Evolutionary conservation across 2,329 filamentous ascomycete genomes (phyloP).

Genomic region (Plenodomus biglobosus): DNA sequence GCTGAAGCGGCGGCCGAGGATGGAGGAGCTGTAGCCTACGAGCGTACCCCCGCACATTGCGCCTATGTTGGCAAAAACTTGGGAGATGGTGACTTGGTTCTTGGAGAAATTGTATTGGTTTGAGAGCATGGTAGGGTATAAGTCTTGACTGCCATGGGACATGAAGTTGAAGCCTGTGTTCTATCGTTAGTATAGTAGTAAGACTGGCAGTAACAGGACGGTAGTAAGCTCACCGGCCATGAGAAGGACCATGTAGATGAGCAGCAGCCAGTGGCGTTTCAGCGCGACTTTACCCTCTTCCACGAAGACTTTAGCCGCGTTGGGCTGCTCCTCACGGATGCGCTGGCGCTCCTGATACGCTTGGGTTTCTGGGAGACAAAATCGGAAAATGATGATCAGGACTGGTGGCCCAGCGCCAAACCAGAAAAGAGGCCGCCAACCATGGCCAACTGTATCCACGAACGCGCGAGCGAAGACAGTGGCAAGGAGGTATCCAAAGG

Average conservation of each 20-base stretch:
- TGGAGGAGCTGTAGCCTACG: constrained; percentile 50
- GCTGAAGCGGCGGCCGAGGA: constrained; percentile 51
- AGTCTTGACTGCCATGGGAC: constrained; percentile 73
- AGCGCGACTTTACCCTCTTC: constrained; percentile 77
- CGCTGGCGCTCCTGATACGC: constrained; percentile 68
- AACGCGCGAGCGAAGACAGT: constrained; percentile 62
- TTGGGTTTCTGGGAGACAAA: constrained; percentile 77
- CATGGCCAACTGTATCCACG: constrained; percentile 73
- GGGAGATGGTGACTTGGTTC: constrained; percentile 52
- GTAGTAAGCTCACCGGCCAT: constrained; percentile 62
- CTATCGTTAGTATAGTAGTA: neutral
- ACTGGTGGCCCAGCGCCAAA: constrained; percentile 81
- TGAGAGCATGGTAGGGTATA: constrained; percentile 62
- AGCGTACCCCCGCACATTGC: constrained; percentile 52
- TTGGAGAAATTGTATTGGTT: constrained; percentile 60
- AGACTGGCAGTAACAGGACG: neutral
- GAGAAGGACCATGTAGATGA: constrained; percentile 79
- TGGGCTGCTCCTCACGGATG: constrained; percentile 60
- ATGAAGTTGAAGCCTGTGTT: constrained; percentile 76
- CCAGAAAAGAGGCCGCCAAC: constrained; percentile 86
- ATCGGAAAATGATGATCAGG: constrained; percentile 76
- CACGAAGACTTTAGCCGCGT: constrained; percentile 68
- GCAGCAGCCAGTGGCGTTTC: constrained; percentile 75
- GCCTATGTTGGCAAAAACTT: constrained; percentile 55
- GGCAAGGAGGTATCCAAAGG: constrained; percentile 65